Conservation (phyloP, 768 basidiomycete genomes). For the Tricholomella constricta region DNA sequence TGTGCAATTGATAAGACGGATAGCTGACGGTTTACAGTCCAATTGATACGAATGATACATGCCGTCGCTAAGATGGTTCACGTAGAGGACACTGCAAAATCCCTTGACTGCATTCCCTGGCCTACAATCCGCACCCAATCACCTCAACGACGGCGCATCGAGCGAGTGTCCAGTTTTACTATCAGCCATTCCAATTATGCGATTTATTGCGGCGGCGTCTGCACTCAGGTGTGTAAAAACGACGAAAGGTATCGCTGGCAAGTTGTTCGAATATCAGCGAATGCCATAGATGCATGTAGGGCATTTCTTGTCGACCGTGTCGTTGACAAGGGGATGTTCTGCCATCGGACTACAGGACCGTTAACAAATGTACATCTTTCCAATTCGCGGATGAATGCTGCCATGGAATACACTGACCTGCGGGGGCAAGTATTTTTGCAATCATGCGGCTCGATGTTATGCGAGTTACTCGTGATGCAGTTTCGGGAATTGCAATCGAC, state of each 20-base stretch:
- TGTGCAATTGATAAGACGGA: too few species aligned
- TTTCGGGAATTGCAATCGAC: constrained; percentile 46
- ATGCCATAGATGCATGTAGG: constrained; percentile 15
- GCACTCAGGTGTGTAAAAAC: background rate
- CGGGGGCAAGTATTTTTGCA: constrained; percentile 40
- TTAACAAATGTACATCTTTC: constrained; percentile 4
- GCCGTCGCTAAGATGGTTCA: too few species aligned
- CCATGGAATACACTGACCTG: constrained; percentile 26
- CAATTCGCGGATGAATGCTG: background rate
- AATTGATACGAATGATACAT: too few species aligned
- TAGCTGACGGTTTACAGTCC: too few species aligned
- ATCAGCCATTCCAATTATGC: background rate
- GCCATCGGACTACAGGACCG: constrained; percentile 8
- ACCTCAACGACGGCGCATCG: background rate
- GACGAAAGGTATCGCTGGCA: background rate
- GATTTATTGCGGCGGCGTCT: background rate
- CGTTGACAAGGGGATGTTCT: constrained; percentile 12
- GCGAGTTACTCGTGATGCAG: constrained; percentile 43
- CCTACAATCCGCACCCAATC: too few species aligned
- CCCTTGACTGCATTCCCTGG: too few species aligned
- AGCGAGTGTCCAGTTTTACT: too few species aligned
- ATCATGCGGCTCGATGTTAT: constrained; percentile 33
- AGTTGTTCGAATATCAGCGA: background rate
- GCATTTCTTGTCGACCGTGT: constrained; percentile 6
- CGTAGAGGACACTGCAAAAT: too few species aligned